Conservation (phyloP, 2,329 filamentous ascomycete genomes). For the Xylogone sp. region DNA sequence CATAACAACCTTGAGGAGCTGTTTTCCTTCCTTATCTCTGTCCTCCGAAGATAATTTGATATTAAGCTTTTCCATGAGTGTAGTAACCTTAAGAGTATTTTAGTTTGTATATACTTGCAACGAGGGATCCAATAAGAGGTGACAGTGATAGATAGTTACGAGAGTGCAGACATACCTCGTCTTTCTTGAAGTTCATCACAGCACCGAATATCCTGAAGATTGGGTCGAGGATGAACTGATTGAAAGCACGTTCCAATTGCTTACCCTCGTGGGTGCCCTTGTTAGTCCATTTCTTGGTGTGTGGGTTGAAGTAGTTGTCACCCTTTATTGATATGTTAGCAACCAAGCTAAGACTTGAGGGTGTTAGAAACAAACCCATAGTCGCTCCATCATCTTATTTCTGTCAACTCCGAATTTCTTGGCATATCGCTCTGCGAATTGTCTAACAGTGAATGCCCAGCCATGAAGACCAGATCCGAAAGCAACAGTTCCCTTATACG, state of each 20-base stretch:
- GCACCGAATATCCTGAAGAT: slow-evolving; percentile 98
- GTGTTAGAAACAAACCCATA: slow-evolving; percentile 67
- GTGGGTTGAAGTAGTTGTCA: slow-evolving; percentile 99
- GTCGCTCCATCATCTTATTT: slow-evolving; percentile 99
- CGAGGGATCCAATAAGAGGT: background rate
- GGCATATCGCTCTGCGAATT: slow-evolving; percentile 93
- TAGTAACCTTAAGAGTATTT: slow-evolving; percentile 45
- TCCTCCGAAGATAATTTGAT: slow-evolving; percentile 88
- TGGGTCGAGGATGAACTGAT: slow-evolving; percentile 98
- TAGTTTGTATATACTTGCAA: background rate
- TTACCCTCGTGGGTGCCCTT: slow-evolving; percentile 78
- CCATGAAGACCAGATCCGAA: slow-evolving; percentile 99
- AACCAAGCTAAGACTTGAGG: background rate
- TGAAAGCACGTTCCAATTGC: slow-evolving; percentile 95
- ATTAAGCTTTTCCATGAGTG: slow-evolving; percentile 85
- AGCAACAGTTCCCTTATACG: slow-evolving; percentile 93
- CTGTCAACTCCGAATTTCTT: slow-evolving; percentile 99
- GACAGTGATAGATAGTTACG: background rate
- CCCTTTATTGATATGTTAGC: slow-evolving; percentile 46
- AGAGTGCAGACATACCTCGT: slow-evolving; percentile 48
- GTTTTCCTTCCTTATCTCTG: slow-evolving; percentile 93
- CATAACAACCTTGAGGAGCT: slow-evolving; percentile 97
- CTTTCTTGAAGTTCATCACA: slow-evolving; percentile 99
- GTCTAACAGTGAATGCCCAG: slow-evolving; percentile 98
- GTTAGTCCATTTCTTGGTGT: slow-evolving; percentile 99